A percentile compares a stretch with the other conserved stretches of the same genome.
phyloP scores from a whole-genome alignment of 768 basidiomycete species.

The Boletus huronensis region DNA sequence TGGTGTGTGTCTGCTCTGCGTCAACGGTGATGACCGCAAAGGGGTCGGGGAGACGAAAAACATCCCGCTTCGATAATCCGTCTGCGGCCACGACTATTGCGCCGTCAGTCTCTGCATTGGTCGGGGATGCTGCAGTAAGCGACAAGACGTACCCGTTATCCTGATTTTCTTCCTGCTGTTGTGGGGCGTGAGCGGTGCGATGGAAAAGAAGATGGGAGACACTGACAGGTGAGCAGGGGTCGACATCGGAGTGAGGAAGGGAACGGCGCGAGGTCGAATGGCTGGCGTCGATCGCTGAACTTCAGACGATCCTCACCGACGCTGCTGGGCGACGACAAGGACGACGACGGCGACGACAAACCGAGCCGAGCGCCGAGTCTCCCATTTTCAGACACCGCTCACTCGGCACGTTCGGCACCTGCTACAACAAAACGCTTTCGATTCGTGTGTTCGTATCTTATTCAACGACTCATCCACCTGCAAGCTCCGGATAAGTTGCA shows the following conservation, averaged over 20 bases:
- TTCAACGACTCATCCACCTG: too few relatives aligned
- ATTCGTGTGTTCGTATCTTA: too few relatives aligned
- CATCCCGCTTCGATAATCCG: conserved; percentile 89
- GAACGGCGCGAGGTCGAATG: neutral
- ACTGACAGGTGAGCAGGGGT: conserved; percentile 28
- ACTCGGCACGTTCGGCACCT: conserved; percentile 20
- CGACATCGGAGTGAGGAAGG: conserved; percentile 23
- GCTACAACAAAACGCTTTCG: neutral
- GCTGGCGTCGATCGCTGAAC: neutral
- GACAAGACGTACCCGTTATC: conserved; percentile 56
- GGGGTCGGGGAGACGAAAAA: conserved; percentile 94
- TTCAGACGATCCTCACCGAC: neutral
- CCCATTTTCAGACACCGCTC: conserved; percentile 32
- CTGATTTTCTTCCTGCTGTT: conserved; percentile 67
- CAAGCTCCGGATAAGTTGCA: neutral
- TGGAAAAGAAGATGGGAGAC: neutral
- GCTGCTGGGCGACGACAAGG: conserved; percentile 13
- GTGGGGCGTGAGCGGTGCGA: conserved; percentile 11
- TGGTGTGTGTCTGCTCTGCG: conserved; percentile 95
- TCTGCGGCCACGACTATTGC: conserved; percentile 89
- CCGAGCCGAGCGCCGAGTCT: conserved; percentile 7
- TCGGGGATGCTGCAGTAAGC: neutral
- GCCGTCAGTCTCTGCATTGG: conserved; percentile 2
- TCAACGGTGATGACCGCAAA: conserved; percentile 99
- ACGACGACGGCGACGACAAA: conserved; percentile 10